These are phyloP conservation scores for Candida coquimbonensis DNA, from an alignment of 805 yeast species.

Conservation along the genomic window DNA sequence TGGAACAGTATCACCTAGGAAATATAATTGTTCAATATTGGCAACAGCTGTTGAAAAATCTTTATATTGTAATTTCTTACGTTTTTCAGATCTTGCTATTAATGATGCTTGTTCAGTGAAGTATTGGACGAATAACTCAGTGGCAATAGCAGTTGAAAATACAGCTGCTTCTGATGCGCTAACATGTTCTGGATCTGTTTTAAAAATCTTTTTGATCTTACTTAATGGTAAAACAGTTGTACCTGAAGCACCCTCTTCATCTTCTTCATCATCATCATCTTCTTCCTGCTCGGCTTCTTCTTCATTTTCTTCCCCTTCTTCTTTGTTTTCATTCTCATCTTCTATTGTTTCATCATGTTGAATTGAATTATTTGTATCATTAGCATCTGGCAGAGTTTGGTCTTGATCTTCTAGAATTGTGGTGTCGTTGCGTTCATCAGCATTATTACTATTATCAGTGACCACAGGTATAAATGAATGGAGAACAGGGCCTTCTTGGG, in stretches of 20 bases:
- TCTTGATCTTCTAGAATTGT: slow-evolving; percentile 13
- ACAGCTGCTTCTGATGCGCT: slow-evolving; percentile 66
- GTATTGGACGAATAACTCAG: slow-evolving; percentile 66
- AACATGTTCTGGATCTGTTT: slow-evolving; percentile 66
- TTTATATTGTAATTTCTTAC: slow-evolving; percentile 63
- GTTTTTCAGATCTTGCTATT: slow-evolving; percentile 54
- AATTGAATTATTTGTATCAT: slow-evolving; percentile 5
- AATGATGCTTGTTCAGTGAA: slow-evolving; percentile 65
- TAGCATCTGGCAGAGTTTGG: slow-evolving; percentile 6
- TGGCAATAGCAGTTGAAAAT: slow-evolving; percentile 70
- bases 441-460: slow-evolving; percentile 1
- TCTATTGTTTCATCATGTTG: slow-evolving; percentile 9
- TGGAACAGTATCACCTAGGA: slow-evolving; percentile 64
- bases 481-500: slow-evolving; percentile 15
- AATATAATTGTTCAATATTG: slow-evolving; percentile 51
- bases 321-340: slow-evolving; percentile 1
- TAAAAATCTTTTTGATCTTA: slow-evolving; percentile 63
- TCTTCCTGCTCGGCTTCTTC: slow-evolving; percentile 1
- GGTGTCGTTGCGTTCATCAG: slow-evolving; percentile 3
- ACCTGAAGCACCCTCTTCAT: slow-evolving; percentile 25
- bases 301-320: neutral
- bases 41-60: slow-evolving; percentile 64
- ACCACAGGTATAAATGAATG: slow-evolving; percentile 14
- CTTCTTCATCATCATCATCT: slow-evolving; percentile 4
- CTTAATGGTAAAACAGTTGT: slow-evolving; percentile 50